Conservation (phyloP, 306 rosid genomes). For the Vigna nakashimae region DNA sequence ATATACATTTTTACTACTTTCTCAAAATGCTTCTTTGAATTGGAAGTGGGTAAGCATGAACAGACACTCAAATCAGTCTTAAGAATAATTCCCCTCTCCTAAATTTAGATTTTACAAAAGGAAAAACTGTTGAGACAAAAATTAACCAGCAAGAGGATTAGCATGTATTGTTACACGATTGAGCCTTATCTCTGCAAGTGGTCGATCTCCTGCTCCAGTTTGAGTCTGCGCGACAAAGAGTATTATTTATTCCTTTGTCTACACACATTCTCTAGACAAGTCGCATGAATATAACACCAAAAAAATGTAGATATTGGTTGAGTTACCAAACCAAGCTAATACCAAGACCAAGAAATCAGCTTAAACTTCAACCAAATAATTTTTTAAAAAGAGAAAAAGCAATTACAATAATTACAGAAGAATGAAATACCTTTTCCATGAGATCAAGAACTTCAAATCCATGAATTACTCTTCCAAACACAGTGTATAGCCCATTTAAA, state of each 20-base stretch:
- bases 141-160: conserved; percentile 83
- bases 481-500: conserved; percentile 82
- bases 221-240: conserved; percentile 71
- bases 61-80: not conserved
- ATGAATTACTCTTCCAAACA: conserved; percentile 92
- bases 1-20: too few relatives aligned
- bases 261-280: not conserved
- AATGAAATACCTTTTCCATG: conserved; percentile 87
- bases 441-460: conserved; percentile 97
- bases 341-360: not conserved
- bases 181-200: conserved; percentile 94
- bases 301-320: not conserved
- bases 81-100: conserved; percentile 22
- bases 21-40: too few relatives aligned
- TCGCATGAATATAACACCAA: not conserved
- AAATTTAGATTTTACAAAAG: conserved; percentile 4
- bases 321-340: conserved; percentile 5
- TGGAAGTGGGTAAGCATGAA: too few relatives aligned
- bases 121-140: not conserved
- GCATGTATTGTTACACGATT: conserved; percentile 89
- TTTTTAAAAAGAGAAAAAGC: not conserved
- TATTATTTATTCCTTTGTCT: not conserved
- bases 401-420: not conserved
- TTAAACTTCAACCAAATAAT: conserved; percentile 5
- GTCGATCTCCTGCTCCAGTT: conserved; percentile 89